These are phyloP conservation scores for Ceratorhiza oryzae-sativae DNA, from an alignment of 1,284 basidiomycete species.

Conservation along the genomic window DNA sequence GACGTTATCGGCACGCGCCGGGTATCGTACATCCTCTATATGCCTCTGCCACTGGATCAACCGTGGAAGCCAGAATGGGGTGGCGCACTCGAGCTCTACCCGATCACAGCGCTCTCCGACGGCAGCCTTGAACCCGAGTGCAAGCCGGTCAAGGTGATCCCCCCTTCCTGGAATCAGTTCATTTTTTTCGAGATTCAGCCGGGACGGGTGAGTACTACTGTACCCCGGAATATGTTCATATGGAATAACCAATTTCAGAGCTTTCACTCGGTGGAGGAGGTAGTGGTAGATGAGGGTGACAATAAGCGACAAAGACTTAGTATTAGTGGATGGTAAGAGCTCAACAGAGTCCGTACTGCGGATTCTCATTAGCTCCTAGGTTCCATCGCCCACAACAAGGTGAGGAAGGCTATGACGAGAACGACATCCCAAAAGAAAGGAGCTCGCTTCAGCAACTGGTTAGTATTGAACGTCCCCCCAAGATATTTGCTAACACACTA, in stretches of 20 bases:
- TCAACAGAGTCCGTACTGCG: neutral
- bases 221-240: slow-evolving; percentile 56
- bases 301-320: slow-evolving; percentile 79
- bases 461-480: slow-evolving; percentile 12
- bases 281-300: slow-evolving; percentile 75
- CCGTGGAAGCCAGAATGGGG: slow-evolving; percentile 85
- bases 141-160: slow-evolving; percentile 68
- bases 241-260: slow-evolving; percentile 58
- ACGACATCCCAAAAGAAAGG: slow-evolving; percentile 55
- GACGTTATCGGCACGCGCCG: slow-evolving; percentile 96
- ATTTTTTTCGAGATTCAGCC: slow-evolving; percentile 86
- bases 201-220: slow-evolving; percentile 41
- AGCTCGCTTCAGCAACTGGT: slow-evolving; percentile 81
- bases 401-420: slow-evolving; percentile 83
- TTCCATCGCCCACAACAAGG: slow-evolving; percentile 92
- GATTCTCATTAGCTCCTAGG: slow-evolving; percentile 48
- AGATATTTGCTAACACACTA: neutral
- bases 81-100: slow-evolving; percentile 96
- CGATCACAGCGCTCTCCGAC: slow-evolving; percentile 47
- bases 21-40: slow-evolving; percentile 97
- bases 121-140: slow-evolving; percentile 62
- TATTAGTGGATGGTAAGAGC: slow-evolving; percentile 84
- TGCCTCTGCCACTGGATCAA: slow-evolving; percentile 82
- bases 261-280: slow-evolving; percentile 98
- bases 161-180: slow-evolving; percentile 95